Base-by-base conservation (phyloP, 2,329 filamentous ascomycete genomes). In the Tympanopsis confertula region DNA sequence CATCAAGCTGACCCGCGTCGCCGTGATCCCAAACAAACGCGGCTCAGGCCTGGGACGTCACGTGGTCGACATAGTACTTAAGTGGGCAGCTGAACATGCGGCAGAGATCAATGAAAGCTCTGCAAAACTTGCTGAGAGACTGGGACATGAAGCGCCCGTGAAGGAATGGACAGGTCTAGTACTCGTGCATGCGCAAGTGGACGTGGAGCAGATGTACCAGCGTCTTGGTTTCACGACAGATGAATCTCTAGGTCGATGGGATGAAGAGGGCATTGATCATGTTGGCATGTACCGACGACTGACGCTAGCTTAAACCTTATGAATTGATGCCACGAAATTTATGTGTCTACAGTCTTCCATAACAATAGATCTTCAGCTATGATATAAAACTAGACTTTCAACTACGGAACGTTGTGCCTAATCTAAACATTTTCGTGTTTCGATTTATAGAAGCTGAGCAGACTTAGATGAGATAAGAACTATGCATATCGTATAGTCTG, bases 241-340 rank as follows among this genome's bases (percentile, higher is more conserved):
- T 33, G 30, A 33, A 15, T 12, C 7, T 13, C 10, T 33, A 15
- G 30, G 30, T 10, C 10, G 30, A 18, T 33, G 30, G 30, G 30
- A 33, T 33, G 30, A 33, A 15, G 30, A 33, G 30, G 30, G 30
- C 10, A 33, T 33, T 33, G 30, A 33, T 10, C 30, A 33, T 33
- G 30, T 33, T 13, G 30, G 30, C 10, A 33, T 33, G 30, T 33
- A 15, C 10, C 12, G 15, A 15, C 12, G 30, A n/a, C n/a, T n/a
- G n/a, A n/a, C n/a, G n/a, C n/a, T n/a, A n/a, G n/a, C n/a, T n/a
- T n/a, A n/a, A n/a, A n/a, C n/a, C n/a, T n/a, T n/a, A n/a, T n/a
- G n/a, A n/a, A n/a, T n/a, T n/a, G n/a, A n/a, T n/a, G n/a, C n/a
- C n/a, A n/a, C n/a, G n/a, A n/a, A n/a, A n/a, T n/a, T n/a, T n/a